These are phyloP conservation scores for Cunninghamia lanceolata DNA, from an alignment of 75 land plant genomes.

Conservation along the genomic window DNA sequence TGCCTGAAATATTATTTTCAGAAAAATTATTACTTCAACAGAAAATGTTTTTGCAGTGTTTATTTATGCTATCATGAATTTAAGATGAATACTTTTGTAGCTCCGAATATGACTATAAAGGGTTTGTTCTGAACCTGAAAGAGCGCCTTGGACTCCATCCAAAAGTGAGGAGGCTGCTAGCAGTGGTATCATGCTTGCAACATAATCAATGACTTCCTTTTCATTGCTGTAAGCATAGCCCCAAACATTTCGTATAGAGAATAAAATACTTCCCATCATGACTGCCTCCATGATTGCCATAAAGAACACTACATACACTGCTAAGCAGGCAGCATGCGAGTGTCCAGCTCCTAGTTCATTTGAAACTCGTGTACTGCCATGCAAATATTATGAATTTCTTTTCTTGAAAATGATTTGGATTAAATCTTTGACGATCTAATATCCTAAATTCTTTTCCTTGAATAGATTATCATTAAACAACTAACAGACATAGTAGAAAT, in stretches of 20 bases:
- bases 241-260: too few species aligned
- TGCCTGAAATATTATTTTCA: slow-evolving; percentile 31
- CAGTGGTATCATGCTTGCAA: too few species aligned
- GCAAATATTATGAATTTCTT: background rate
- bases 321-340: slow-evolving; percentile 38
- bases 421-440: background rate
- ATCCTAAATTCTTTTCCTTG: background rate
- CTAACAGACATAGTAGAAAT: background rate
- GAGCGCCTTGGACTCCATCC: slow-evolving; percentile 78
- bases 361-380: slow-evolving; percentile 58
- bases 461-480: too few species aligned
- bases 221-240: too few species aligned
- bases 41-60: too few species aligned
- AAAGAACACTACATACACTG: slow-evolving; percentile 32
- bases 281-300: slow-evolving; percentile 54
- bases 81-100: too few species aligned
- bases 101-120: too few species aligned
- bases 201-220: too few species aligned
- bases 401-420: background rate
- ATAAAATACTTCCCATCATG: slow-evolving; percentile 22
- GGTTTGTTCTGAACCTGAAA: slow-evolving; percentile 49
- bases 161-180: slow-evolving; percentile 32
- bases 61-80: too few species aligned
- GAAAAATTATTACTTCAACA: background rate
- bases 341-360: slow-evolving; percentile 80